Conservation (phyloP, 805 yeast genomes). For the Kodamaea jinghongensis region DNA sequence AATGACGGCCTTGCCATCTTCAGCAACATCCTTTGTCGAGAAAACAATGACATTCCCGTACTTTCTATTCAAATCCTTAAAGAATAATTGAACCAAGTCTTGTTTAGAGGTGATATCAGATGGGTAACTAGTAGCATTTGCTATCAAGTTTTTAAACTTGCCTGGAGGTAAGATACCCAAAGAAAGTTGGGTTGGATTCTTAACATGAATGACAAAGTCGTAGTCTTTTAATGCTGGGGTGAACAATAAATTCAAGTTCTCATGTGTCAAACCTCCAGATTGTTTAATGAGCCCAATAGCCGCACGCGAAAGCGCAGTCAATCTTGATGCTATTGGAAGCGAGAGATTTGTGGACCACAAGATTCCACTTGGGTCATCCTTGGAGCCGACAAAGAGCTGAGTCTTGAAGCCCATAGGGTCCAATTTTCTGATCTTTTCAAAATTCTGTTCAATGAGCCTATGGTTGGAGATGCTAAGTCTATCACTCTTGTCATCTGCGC, state of each 20-base stretch:
- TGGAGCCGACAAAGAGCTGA: constrained; percentile 81
- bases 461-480: constrained; percentile 58
- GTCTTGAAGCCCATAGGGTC: constrained; percentile 82
- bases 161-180: constrained; percentile 54
- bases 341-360: constrained; percentile 68
- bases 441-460: constrained; percentile 61
- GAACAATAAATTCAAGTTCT: constrained; percentile 56
- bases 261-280: constrained; percentile 38
- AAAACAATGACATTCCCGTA: constrained; percentile 69
- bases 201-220: constrained; percentile 70
- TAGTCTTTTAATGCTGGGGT: constrained; percentile 82
- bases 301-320: constrained; percentile 82
- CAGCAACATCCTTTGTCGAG: constrained; percentile 56
- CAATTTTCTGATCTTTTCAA: constrained; percentile 61
- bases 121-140: constrained; percentile 41
- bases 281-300: constrained; percentile 53
- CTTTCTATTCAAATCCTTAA: constrained; percentile 56
- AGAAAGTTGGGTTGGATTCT: constrained; percentile 38
- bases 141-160: constrained; percentile 61
- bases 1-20: constrained; percentile 59
- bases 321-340: constrained; percentile 79
- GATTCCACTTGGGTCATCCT: constrained; percentile 82
- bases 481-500: constrained; percentile 51
- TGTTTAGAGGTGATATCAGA: constrained; percentile 45
- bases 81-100: constrained; percentile 63